Evolutionary conservation across 371 early-diverging fungal species (phyloP), one percentile per base, ranked within the genome.

Genomic region (Circinella minor): DNA sequence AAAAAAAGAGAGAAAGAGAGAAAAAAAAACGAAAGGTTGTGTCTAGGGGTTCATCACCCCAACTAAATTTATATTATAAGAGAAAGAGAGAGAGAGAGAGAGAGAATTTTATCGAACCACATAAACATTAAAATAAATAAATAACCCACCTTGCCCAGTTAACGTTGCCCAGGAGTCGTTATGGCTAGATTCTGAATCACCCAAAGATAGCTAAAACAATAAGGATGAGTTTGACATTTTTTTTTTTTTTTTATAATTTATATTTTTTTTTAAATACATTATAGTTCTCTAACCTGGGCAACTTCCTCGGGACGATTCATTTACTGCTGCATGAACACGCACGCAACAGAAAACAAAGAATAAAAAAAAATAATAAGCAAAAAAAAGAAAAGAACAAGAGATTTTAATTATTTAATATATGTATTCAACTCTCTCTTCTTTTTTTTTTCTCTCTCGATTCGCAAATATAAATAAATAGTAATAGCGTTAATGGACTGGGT

Each of bases 221-320:
- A 70, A 38, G 11, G 59, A 27, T 48, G 48, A 55, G 55, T 18
- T 51, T 51, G 17, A 51, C 51, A n/a, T 51, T n/a, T 51, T 51
- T n/a, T 9, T n/a, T 4, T 15, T 6, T 9, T 2, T 11, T 43
- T 43, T 46, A 39, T 69, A 17, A 54, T 67, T 27, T 27, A 27
- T n/a, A n/a, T n/a, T 27, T 27, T 2, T 27, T 27, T 27, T 27
- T 27, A 27, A 27, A 27, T 27, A 27, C 27, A 27, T 27, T 27
- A 0, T 27, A 27, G 27, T 27, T 27, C 27, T 27, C 27, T 27
- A 0, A 80, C 76, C 61, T 71, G 75, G 69, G 72, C 69, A 66
- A 68, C 75, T 73, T 74, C 72, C 66, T 81, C 72, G 71, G 72
- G 73, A 71, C 71, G 39, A 60, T 59, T 75, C 81, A 81, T 81